Conservation (phyloP, 2,329 filamentous ascomycete genomes). For the Karstenula rhodostoma region DNA sequence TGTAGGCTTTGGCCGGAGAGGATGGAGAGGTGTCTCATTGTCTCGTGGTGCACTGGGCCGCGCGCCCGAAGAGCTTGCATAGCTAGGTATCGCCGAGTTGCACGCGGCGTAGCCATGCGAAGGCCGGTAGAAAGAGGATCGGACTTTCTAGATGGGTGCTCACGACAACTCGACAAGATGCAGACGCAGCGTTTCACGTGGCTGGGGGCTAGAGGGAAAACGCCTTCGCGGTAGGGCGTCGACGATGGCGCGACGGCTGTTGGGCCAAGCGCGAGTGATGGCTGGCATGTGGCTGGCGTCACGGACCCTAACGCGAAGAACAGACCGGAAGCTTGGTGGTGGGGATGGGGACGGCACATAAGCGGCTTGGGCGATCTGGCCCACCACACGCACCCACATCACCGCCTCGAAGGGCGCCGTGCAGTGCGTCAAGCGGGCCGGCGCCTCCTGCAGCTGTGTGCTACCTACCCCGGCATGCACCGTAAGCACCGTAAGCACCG, state of each 20-base stretch:
- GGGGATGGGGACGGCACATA: conserved; percentile 39
- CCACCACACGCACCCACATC: conserved; percentile 10
- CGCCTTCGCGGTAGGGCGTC: conserved; percentile 22
- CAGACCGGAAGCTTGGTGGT: conserved; percentile 45
- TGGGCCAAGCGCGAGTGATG: conserved; percentile 22
- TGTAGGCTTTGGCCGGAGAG: conserved; percentile 14
- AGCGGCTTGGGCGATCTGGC: conserved; percentile 28
- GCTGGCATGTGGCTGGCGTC: conserved; percentile 29
- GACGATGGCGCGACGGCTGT: conserved; percentile 35
- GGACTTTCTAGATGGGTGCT: neutral
- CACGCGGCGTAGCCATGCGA: neutral
- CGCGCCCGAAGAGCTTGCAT: too few species aligned
- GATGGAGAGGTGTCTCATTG: conserved; percentile 23
- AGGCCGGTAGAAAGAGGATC: neutral
- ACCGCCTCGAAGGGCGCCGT: neutral
- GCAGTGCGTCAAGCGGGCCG: neutral
- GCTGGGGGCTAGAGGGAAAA: conserved; percentile 25
- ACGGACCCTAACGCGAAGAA: conserved; percentile 35
- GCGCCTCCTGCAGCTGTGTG: neutral
- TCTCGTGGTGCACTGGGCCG: neutral
- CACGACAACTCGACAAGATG: conserved; percentile 13
- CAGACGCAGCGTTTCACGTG: conserved; percentile 44
- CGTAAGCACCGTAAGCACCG: too few species aligned
- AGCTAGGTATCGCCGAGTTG: neutral
- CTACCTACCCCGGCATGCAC: neutral